Percentiles rank a stretch among this genome's conserved stretches.
Evolutionary conservation across 176 grass and related monocot species (phyloP).

Genomic region (Rhynchospora tenuis): DNA sequence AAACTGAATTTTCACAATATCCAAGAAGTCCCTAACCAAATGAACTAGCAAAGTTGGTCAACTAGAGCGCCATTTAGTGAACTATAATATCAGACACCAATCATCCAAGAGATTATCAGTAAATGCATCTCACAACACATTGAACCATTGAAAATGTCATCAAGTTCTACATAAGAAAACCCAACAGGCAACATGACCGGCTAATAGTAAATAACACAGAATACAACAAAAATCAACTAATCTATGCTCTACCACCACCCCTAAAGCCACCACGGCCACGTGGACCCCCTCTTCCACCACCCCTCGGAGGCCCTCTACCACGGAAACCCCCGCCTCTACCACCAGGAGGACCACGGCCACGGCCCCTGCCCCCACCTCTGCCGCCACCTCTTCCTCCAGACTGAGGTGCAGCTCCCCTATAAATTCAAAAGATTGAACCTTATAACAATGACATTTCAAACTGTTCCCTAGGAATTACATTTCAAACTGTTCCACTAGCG

Average conservation of each 20-base stretch:
- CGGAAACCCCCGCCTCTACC: slow-evolving; percentile 71
- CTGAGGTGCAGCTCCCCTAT: slow-evolving; percentile 47
- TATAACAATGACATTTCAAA: slow-evolving; percentile 7
- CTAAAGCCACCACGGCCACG: slow-evolving; percentile 71
- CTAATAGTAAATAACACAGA: not conserved
- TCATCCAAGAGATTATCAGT: not conserved
- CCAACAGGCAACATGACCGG: not conserved
- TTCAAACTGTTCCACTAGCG: not conserved
- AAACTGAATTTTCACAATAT: no score
- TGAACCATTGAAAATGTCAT: slow-evolving; percentile 1
- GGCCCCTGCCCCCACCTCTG: slow-evolving; percentile 46
- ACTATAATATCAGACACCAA: not conserved
- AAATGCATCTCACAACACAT: not conserved
- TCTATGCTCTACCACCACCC: slow-evolving; percentile 81
- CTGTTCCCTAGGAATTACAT: not conserved
- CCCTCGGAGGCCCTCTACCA: slow-evolving; percentile 77
- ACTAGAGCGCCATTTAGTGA: not conserved
- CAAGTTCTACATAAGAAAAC: not conserved
- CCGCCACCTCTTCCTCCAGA: slow-evolving; percentile 52
- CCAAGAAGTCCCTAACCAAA: no score
- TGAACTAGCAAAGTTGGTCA: not conserved
- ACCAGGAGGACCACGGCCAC: slow-evolving; percentile 23
- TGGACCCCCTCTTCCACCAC: slow-evolving; percentile 53
- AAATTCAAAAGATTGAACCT: slow-evolving; percentile 18
- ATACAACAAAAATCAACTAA: not conserved